Evolutionary conservation across 805 yeast species (phyloP).

Genomic region (Sugiyamaella americana): DNA sequence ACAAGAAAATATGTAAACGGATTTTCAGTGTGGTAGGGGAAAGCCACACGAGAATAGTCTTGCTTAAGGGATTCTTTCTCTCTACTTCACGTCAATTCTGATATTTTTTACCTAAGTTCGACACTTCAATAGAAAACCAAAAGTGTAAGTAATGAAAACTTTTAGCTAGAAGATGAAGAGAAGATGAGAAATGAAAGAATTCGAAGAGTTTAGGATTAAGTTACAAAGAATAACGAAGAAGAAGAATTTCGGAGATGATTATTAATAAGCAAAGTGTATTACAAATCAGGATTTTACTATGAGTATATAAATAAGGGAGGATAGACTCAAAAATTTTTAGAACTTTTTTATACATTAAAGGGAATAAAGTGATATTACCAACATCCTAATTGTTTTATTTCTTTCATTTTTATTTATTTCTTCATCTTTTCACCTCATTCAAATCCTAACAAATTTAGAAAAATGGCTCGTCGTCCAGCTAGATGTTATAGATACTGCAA

Average conservation of each 20-base stretch:
- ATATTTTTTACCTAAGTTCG: background rate
- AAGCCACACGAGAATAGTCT: background rate
- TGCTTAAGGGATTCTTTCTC: background rate
- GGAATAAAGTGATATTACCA: background rate
- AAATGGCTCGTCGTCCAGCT: conserved; percentile 99
- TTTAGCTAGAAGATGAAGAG: background rate
- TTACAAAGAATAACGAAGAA: too few relatives aligned
- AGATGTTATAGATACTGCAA: conserved; percentile 99
- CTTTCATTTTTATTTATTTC: background rate
- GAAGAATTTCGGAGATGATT: background rate
- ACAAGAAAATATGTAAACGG: background rate
- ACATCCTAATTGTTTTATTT: background rate
- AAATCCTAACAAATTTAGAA: conserved; percentile 23
- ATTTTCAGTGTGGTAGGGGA: too few relatives aligned
- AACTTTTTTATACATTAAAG: background rate
- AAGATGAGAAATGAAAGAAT: background rate
- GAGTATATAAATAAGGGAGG: background rate
- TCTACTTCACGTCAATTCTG: background rate
- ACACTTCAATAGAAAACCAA: background rate
- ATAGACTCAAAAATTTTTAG: background rate
- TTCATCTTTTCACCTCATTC: background rate
- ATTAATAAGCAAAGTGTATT: background rate
- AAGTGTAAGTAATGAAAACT: background rate
- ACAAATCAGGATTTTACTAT: background rate
- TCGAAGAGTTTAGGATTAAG: background rate